A percentile compares a stretch with the other conserved stretches of the same genome.
Conservation (phyloP, 306 rosid genomes). For the Quercus parvula region DNA sequence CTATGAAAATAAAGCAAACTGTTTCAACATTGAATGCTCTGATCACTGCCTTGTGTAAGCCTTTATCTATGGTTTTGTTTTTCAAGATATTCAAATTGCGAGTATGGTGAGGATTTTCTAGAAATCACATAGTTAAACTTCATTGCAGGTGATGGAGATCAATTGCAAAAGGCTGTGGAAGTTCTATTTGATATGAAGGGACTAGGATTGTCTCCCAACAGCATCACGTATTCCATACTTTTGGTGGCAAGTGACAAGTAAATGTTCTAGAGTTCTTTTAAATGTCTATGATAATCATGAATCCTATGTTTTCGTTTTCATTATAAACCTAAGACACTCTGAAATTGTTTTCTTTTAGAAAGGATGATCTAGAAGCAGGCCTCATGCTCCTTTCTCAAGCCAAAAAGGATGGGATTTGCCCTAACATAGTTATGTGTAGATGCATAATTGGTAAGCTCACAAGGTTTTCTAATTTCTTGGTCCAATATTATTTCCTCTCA, state of each 20-base stretch:
- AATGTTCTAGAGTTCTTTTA: slow-evolving; percentile 22
- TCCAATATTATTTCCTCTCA: slow-evolving; percentile 8
- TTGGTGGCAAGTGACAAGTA: slow-evolving; percentile 83
- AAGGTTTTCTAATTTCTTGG: slow-evolving; percentile 1
- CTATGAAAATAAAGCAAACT: slow-evolving; percentile 47
- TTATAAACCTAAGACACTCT: neutral
- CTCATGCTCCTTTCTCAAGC: slow-evolving; percentile 74
- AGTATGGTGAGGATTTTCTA: neutral
- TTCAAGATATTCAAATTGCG: neutral
- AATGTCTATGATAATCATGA: neutral
- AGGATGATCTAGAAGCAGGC: slow-evolving; percentile 75
- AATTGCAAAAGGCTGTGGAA: slow-evolving; percentile 78
- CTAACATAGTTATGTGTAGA: slow-evolving; percentile 55
- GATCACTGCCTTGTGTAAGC: slow-evolving; percentile 93
- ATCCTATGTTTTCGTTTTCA: slow-evolving; percentile 1
- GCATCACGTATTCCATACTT: slow-evolving; percentile 85
- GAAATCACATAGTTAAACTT: slow-evolving; percentile 22
- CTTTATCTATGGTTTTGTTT: neutral
- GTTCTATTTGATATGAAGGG: slow-evolving; percentile 77
- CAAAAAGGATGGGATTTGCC: slow-evolving; percentile 62
- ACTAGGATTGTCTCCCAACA: slow-evolving; percentile 72
- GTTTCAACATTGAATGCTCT: slow-evolving; percentile 91
- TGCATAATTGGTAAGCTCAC: slow-evolving; percentile 70
- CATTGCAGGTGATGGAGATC: slow-evolving; percentile 82
- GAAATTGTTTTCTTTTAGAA: slow-evolving; percentile 39